Evolutionary conservation across 2,329 filamentous ascomycete species (phyloP).

Genomic region (Botrytis paeoniae): DNA sequence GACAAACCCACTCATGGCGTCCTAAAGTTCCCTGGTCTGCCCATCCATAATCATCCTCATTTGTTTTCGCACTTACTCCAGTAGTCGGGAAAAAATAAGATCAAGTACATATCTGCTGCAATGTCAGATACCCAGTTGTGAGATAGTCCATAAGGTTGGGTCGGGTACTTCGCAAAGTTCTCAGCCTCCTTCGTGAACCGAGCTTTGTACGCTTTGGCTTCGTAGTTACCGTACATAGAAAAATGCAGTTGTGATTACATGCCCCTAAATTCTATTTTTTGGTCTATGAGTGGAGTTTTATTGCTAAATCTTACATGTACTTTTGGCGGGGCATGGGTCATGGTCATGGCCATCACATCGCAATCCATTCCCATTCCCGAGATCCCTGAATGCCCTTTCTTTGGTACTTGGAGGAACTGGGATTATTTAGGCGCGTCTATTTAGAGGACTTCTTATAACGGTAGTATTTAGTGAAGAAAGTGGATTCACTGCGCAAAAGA

Average conservation of each 20-base stretch:
- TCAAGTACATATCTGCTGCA: not conserved
- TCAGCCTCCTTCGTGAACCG: conserved; percentile 3
- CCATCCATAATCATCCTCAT: not conserved
- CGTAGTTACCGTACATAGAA: not conserved
- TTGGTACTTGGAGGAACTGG: not conserved
- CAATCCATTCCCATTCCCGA: not conserved
- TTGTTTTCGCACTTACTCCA: not conserved
- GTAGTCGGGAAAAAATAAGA: not conserved
- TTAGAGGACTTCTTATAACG: not conserved
- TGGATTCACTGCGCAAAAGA: not conserved
- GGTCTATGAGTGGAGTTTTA: not conserved
- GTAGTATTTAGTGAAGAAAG: not conserved
- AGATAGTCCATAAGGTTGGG: not conserved
- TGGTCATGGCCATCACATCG: conserved; percentile 1
- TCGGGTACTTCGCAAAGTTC: not conserved
- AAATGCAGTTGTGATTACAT: not conserved
- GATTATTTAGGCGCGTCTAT: not conserved
- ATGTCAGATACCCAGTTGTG: not conserved
- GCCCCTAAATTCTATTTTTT: conserved; percentile 2
- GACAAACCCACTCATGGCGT: conserved; percentile 7
- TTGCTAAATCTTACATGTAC: conserved; percentile 1
- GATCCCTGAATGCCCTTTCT: not conserved
- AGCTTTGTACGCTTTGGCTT: not conserved
- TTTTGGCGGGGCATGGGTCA: conserved; percentile 4
- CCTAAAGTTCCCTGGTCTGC: not conserved